Base-by-base conservation (phyloP, 208 protist species). In the Trypanosoma caninum region DNA sequence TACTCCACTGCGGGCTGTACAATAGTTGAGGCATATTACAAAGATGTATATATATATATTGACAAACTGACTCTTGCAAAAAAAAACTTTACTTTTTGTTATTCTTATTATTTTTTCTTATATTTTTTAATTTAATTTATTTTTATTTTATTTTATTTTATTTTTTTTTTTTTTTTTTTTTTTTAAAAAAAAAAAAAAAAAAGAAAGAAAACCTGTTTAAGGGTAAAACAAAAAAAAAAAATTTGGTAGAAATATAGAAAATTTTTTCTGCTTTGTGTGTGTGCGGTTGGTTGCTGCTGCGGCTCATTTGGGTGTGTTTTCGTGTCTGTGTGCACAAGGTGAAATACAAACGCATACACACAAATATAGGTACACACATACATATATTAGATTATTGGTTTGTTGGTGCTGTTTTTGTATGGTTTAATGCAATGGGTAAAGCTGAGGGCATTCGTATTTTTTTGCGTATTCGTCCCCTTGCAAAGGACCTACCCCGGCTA, bases 361-460 rank as follows among this genome's bases (percentile, higher is more conserved):
- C 20, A 60, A 9, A 60, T 46, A 60, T 60, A 46, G 3, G 14
- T 27, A 27, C 10, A 45, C 9, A 44, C 14, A 41, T 45, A 45
- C 16, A 8, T 23, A 58, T 35, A 41, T 22, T 45, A 38, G 42
- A 38, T 23, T 7, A 41, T 20, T 13, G 2, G 2, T 40, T 41
- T 45, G 23, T 58, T 23, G 30, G n/a, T 23, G 28, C 18, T 23
- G 3, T 53, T 42, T 10, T 56, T 55, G 16, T 55, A 4, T 38
- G 20, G 2, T 10, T 27, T 11, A 38, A 20, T 6, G 37, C n/a
- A 27, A 69, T 53, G 67, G 64, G 38, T 48, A 77, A 67, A 14
- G 63, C 65, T 27, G 73, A 86, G 54, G 78, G 80, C 38, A 93
- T 93, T 65, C 78, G 72, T 5, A 76, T 90, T 33, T 95, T 87